A percentile compares a stretch with the other conserved stretches of the same genome.
phyloP scores from a whole-genome alignment of 2,329 filamentous ascomycete species.

The Penicillium thymicola region DNA sequence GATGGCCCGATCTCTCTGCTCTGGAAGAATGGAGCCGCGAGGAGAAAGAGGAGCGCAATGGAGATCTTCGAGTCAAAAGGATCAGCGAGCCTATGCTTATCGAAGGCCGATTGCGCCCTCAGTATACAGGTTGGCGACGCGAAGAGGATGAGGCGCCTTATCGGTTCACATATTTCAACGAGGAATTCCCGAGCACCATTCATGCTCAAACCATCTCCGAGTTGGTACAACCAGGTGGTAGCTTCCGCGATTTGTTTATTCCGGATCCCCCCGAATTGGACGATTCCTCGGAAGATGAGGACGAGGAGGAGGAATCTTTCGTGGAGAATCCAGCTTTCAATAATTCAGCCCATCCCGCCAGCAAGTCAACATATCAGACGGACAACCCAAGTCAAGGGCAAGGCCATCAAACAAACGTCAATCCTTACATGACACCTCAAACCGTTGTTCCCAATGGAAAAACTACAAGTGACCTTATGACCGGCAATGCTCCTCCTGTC shows the following conservation, averaged over 20 bases:
- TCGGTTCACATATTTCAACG: constrained; percentile 98
- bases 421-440: background rate
- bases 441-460: constrained; percentile 9
- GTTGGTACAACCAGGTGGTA: constrained; percentile 77
- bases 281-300: constrained; percentile 68
- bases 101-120: constrained; percentile 79
- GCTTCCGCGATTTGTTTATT: constrained; percentile 83
- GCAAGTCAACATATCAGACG: constrained; percentile 2
- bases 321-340: constrained; percentile 14
- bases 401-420: constrained; percentile 1
- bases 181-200: constrained; percentile 92
- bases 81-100: constrained; percentile 92
- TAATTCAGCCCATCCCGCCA: constrained; percentile 3
- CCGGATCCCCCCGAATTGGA: constrained; percentile 76
- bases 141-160: constrained; percentile 88
- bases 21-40: constrained; percentile 86
- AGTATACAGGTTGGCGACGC: constrained; percentile 76
- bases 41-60: constrained; percentile 83
- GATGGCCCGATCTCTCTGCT: constrained; percentile 82
- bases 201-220: constrained; percentile 95
- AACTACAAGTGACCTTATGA: background rate
- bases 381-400: constrained; percentile 7
- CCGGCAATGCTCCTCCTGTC: background rate
- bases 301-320: constrained; percentile 37
- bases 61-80: constrained; percentile 80